Base-by-base conservation (phyloP, 352 stramenopile species). In the Albugo laibachii region DNA sequence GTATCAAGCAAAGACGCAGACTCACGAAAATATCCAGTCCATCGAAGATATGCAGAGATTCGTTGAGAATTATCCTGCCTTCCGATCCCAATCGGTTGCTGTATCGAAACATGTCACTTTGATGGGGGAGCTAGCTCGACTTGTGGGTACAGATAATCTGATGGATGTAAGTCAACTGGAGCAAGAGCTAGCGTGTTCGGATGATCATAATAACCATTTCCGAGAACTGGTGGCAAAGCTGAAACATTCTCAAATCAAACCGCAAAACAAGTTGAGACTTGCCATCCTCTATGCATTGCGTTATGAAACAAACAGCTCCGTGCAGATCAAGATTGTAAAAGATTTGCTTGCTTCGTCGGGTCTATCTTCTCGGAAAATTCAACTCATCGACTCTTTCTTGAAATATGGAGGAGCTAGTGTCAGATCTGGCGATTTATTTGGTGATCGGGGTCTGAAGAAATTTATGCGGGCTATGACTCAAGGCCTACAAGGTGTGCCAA, bases 31-130 rank as follows among this genome's bases (percentile, higher is more conserved):
- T 61, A 91, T 91, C 49, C 59, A 80, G 49, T 86, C 72, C 19
- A 86, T 91, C 56, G 95, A 98, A 62, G 96, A 99, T 64, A 99
- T 99, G 95, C 95, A 98, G 64, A 67, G 73, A 14, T 98, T 98
- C 55, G 80, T 99, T 75, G 92, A 99, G 42, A 95, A 94, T 52
- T 98, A 97, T 62, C 92, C 93, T 11, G 86, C 95, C 34, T 93
- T 98, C 54, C 66, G 93, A 45, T 94, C 89, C 47, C 78, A 97
- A 62, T 95, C 79, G 0, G 88, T 97, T 46, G 96, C 94, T 34
- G 94, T 99, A 5, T 97, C 84, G 27, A 99, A 99, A 68, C 96
- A 99, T 64, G 94, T 99, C 47, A 95, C 96, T 35, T 79, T 99
- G 43, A 97, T 99, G 78, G 84, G 86, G 45, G 95, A 99, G 61